Base-by-base conservation (phyloP, 192 early-diverging fungal genomes). In the Pilaira anomala region DNA sequence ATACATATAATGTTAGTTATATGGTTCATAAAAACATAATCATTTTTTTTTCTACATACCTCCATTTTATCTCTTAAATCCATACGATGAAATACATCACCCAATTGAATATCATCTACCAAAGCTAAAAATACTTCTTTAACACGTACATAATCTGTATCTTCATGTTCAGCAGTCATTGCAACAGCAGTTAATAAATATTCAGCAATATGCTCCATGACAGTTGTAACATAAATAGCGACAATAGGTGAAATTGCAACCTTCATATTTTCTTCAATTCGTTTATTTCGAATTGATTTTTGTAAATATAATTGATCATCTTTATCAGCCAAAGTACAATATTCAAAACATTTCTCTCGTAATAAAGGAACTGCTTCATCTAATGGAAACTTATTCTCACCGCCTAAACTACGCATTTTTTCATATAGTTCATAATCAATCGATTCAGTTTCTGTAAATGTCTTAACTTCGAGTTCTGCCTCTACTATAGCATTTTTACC, bases 401-500 rank as follows among this genome's bases (percentile, higher is more conserved):
- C 33, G 0, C 61, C 69, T 9, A 71, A 16, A 21, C 41, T 28
- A 16, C 74, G 68, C 74, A 76, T 71, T 1, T 29, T 19, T 54
- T 76, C 74, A 39, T 76, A 76, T 11, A 59, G 25, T 5, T 69
- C 67, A 60, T 67, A 63, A 22, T 76, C 69, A n/a, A 70, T 61
- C 39, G 71, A 70, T 46, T 76, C 80, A 45, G 72, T 78, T 54
- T 80, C 83, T 0, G 78, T 68, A 65, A 80, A 85, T 9, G 75
- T 76, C 50, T 85, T 85, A 1, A 82, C 70, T 57, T 85, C 83
- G 9, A 85, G 63, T 59, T 85, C 83, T 11, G 83, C 80, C 62
- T 85, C 83, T 19, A 80, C 75, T 51, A 85, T 78, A 21, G 83
- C 78, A 60, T 82, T 80, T 65, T 85, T 85, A 18, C 83, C 83